phyloP scores from a whole-genome alignment of 2,329 filamentous ascomycete species.

The Fusarium concolor region DNA sequence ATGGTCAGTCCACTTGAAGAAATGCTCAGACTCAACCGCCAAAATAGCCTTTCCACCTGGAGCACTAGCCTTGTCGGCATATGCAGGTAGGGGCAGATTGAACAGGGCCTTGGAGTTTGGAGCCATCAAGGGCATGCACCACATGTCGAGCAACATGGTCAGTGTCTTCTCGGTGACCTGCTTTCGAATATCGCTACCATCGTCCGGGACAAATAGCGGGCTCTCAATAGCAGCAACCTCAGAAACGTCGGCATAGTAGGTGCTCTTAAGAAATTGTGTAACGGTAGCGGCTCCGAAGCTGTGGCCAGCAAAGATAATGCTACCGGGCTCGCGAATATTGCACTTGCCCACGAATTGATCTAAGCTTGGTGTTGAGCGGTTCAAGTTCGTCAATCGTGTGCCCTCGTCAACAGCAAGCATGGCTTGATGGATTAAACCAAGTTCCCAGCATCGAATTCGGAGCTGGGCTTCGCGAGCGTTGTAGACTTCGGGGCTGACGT shows the following conservation, averaged over 20 bases:
- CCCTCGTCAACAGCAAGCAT: conserved; percentile 74
- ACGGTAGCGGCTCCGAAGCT: conserved; percentile 82
- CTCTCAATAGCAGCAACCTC: conserved; percentile 60
- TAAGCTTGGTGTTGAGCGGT: conserved; percentile 63
- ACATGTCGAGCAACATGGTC: conserved; percentile 80
- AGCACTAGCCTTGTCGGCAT: conserved; percentile 62
- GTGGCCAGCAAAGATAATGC: conserved; percentile 81
- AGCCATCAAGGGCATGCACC: conserved; percentile 78
- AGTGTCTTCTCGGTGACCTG: conserved; percentile 78
- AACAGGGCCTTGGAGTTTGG: conserved; percentile 72
- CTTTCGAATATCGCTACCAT: conserved; percentile 65
- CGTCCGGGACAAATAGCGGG: conserved; percentile 71
- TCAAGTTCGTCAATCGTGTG: conserved; percentile 62
- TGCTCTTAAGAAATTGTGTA: conserved; percentile 82
- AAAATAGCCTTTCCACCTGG: conserved; percentile 71
- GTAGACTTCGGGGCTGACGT: conserved; percentile 73
- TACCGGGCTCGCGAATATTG: conserved; percentile 76
- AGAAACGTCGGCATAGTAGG: conserved; percentile 71
- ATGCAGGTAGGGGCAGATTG: conserved; percentile 78
- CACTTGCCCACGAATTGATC: conserved; percentile 70
- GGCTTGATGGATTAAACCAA: conserved; percentile 77
- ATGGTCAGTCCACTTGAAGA: conserved; percentile 82
- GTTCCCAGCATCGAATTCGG: conserved; percentile 81
- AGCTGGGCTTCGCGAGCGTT: conserved; percentile 77
- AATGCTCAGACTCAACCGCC: conserved; percentile 79